A percentile compares a stretch with the other conserved stretches of the same genome.
phyloP scores from a whole-genome alignment of 2,329 filamentous ascomycete species.

The Verticillium dahliae region DNA sequence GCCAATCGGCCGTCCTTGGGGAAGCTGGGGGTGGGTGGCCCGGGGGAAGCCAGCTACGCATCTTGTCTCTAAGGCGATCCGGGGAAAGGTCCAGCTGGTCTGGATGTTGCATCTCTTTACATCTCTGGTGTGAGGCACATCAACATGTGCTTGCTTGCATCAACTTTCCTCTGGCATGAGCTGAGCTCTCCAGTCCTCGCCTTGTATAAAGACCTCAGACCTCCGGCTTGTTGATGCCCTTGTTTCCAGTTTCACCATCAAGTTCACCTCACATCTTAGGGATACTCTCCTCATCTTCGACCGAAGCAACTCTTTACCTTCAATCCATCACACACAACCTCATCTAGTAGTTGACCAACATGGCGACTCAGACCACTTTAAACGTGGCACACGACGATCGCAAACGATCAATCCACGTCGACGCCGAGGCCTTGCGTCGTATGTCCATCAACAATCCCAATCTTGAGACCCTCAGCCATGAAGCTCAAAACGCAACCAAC shows the following conservation, averaged over 20 bases:
- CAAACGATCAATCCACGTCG: background rate
- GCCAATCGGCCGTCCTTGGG: background rate
- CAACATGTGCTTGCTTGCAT: background rate
- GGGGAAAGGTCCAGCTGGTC: background rate
- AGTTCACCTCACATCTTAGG: background rate
- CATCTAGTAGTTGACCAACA: background rate
- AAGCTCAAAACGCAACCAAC: conserved; percentile 30
- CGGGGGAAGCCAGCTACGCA: background rate
- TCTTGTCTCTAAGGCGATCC: background rate
- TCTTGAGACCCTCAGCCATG: conserved; percentile 5
- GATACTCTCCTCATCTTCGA: background rate
- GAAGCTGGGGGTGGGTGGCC: background rate
- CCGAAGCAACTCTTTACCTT: background rate
- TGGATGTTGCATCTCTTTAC: background rate
- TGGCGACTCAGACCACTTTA: background rate
- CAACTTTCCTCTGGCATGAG: background rate
- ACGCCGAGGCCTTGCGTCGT: conserved; percentile 3
- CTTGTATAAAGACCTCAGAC: background rate
- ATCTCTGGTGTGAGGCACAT: background rate
- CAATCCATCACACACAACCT: background rate
- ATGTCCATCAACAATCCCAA: background rate
- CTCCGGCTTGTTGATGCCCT: background rate
- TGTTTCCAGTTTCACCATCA: background rate
- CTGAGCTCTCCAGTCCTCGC: background rate
- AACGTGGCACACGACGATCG: background rate